Evolutionary conservation across 495 filamentous ascomycete species (phyloP).

Genomic region (Recurvomyces mirabilis): DNA sequence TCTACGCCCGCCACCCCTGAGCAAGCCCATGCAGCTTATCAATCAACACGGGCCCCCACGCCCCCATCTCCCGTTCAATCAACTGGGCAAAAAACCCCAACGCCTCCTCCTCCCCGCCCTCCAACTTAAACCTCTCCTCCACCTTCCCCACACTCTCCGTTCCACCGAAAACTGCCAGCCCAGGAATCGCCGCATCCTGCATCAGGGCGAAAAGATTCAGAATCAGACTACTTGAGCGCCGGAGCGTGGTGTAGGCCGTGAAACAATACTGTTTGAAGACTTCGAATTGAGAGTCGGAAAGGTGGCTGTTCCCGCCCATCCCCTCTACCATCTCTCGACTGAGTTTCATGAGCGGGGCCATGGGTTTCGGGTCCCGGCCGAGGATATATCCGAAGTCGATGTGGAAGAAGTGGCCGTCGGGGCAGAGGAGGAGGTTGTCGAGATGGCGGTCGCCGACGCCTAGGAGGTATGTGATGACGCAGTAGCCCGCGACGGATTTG

Average conservation of each 20-base stretch:
- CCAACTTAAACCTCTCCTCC: constrained; percentile 82
- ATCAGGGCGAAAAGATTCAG: constrained; percentile 93
- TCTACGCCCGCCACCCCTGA: constrained; percentile 79
- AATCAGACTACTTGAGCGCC: constrained; percentile 84
- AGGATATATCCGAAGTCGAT: constrained; percentile 97
- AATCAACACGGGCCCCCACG: constrained; percentile 84
- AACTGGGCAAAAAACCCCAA: constrained; percentile 74
- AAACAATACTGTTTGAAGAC: constrained; percentile 93
- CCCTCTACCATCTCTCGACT: constrained; percentile 97
- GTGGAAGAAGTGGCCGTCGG: constrained; percentile 94
- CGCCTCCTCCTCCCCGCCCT: constrained; percentile 88
- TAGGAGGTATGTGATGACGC: constrained; percentile 97
- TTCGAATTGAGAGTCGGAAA: constrained; percentile 56
- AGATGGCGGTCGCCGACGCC: constrained; percentile 94
- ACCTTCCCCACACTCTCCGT: constrained; percentile 91
- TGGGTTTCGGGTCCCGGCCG: constrained; percentile 93
- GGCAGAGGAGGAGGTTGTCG: constrained; percentile 86
- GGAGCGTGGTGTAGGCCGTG: constrained; percentile 81
- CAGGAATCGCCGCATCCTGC: constrained; percentile 93
- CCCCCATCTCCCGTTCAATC: constrained; percentile 80
- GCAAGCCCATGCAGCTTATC: constrained; percentile 89
- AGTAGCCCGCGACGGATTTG: constrained; percentile 93
- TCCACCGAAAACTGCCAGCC: constrained; percentile 54
- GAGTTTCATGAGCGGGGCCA: constrained; percentile 92
- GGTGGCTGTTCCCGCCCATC: constrained; percentile 64